A percentile compares a stretch with the other conserved stretches of the same genome.
phyloP scores from a whole-genome alignment of 2,329 filamentous ascomycete genomes.

The Orbilia oligospora region DNA sequence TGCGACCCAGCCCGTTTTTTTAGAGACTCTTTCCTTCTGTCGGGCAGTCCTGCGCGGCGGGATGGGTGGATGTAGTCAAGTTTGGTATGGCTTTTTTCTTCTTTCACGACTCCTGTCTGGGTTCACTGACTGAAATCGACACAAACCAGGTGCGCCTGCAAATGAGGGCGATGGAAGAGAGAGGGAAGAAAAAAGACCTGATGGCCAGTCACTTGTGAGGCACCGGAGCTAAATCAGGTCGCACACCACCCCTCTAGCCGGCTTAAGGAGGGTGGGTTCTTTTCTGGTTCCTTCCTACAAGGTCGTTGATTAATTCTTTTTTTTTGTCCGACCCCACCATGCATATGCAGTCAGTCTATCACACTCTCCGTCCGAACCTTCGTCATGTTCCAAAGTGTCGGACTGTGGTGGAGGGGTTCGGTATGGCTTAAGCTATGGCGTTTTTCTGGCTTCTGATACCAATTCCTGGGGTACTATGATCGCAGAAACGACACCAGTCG shows the following conservation, averaged over 20 bases:
- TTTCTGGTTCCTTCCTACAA: conserved; percentile 58
- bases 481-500: conserved; percentile 19
- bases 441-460: conserved; percentile 15
- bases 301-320: conserved; percentile 58
- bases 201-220: conserved; percentile 60
- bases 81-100: conserved; percentile 41
- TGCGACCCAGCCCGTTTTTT: conserved; percentile 52
- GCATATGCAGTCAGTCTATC: conserved; percentile 61
- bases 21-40: conserved; percentile 44
- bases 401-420: conserved; percentile 50
- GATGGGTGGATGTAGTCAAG: conserved; percentile 20
- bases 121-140: conserved; percentile 37
- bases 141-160: conserved; percentile 59
- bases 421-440: conserved; percentile 27
- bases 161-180: conserved; percentile 19
- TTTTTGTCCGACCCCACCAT: conserved; percentile 60
- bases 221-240: conserved; percentile 58
- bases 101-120: conserved; percentile 19
- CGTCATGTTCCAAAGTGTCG: conserved; percentile 55
- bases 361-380: conserved; percentile 59
- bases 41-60: conserved; percentile 36
- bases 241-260: conserved; percentile 57
- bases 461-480: conserved; percentile 21
- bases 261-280: conserved; percentile 45
- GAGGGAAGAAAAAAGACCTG: conserved; percentile 28